Conservation (phyloP, 148 eudicot species). For the Simmondsia chinensis region DNA sequence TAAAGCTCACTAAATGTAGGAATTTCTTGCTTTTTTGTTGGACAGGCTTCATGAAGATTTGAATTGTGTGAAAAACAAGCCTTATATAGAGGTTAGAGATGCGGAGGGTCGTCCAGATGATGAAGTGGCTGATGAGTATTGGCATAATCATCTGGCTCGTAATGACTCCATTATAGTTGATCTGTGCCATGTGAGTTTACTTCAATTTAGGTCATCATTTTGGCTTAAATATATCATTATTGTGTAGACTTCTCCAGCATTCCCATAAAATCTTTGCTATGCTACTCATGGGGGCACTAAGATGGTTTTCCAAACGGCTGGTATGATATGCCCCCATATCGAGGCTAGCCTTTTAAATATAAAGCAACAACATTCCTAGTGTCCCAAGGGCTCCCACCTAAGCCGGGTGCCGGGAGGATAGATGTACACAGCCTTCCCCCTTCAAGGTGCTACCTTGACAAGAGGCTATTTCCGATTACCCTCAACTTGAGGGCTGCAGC, state of each 20-base stretch:
- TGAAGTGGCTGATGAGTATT: slow-evolving; percentile 68
- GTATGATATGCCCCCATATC: too few relatives aligned
- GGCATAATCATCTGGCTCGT: slow-evolving; percentile 72
- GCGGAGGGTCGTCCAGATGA: slow-evolving; percentile 48
- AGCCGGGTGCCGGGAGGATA: too few relatives aligned
- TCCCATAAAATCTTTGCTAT: not conserved
- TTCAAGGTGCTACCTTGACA: too few relatives aligned
- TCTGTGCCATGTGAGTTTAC: slow-evolving; percentile 57
- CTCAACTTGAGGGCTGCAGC: too few relatives aligned
- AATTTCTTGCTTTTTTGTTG: slow-evolving; percentile 75
- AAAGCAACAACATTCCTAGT: too few relatives aligned
- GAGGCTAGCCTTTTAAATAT: too few relatives aligned
- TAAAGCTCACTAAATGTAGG: slow-evolving; percentile 31
- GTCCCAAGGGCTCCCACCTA: too few relatives aligned
- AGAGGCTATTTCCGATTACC: too few relatives aligned
- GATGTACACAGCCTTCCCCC: too few relatives aligned
- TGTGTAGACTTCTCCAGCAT: not conserved
- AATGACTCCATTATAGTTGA: slow-evolving; percentile 78
- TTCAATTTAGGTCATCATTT: not conserved
- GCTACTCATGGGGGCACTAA: not conserved
- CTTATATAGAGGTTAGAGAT: slow-evolving; percentile 50
- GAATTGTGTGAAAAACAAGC: slow-evolving; percentile 71
- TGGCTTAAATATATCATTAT: too few relatives aligned
- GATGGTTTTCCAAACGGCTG: too few relatives aligned
- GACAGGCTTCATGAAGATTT: slow-evolving; percentile 93